Percentiles rank a stretch among this genome's conserved stretches.
phyloP scores from a whole-genome alignment of 164 flowering plant species.

The Santalum album region DNA sequence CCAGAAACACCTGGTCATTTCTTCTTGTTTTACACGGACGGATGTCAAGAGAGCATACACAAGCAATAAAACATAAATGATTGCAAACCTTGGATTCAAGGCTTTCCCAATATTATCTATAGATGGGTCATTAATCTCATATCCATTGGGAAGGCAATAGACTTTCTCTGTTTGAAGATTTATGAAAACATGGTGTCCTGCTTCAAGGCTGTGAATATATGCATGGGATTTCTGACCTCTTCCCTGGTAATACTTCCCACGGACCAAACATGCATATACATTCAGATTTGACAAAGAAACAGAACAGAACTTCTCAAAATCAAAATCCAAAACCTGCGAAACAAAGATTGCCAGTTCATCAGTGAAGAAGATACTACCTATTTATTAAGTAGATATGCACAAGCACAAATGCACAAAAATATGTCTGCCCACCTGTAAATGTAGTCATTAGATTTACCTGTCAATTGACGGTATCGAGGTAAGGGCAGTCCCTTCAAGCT shows the following conservation, averaged over 20 bases:
- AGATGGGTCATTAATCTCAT: conserved; percentile 92
- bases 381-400: too few species aligned
- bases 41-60: neutral
- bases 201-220: conserved; percentile 94
- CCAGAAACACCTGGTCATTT: neutral
- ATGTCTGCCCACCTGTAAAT: too few species aligned
- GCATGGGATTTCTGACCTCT: conserved; percentile 95
- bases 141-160: conserved; percentile 97
- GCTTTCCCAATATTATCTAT: conserved; percentile 94
- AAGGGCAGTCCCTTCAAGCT: conserved; percentile 84
- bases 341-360: neutral
- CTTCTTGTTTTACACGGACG: neutral
- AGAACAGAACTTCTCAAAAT: conserved; percentile 95
- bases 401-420: too few species aligned
- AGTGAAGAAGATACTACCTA: too few species aligned
- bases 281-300: conserved; percentile 87
- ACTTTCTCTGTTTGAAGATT: conserved; percentile 87
- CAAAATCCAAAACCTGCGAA: conserved; percentile 90
- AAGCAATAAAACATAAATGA: neutral
- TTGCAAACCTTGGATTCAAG: conserved; percentile 69
- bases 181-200: conserved; percentile 93
- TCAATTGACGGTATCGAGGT: conserved; percentile 95
- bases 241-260: conserved; percentile 98
- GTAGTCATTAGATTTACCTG: conserved; percentile 49
- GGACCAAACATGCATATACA: conserved; percentile 95